Evolutionary conservation across 805 yeast genomes (phyloP), one percentile per base, ranked within the genome.

Genomic region (Kodamaea neixiangensis): DNA sequence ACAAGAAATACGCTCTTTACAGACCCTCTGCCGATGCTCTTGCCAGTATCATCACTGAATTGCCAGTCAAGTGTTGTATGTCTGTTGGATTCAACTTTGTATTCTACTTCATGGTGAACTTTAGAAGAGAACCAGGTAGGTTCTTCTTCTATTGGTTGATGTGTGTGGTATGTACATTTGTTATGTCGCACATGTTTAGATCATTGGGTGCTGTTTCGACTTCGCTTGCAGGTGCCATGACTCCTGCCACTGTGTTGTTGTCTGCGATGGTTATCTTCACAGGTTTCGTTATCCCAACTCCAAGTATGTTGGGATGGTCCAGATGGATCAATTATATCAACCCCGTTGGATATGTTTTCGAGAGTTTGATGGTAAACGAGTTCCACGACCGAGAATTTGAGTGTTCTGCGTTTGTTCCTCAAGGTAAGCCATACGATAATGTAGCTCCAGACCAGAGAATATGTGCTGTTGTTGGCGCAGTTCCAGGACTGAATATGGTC

Each of bases 21-120:
- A 82, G 78, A 56, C 86, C 87, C 7, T 70, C 82, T 48, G 85
- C 89, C 4, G 85, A 85, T 58, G 86, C 89, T 0, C 58, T 85
- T 40, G 84, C 87, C 0, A 78, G 84, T 2, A 74, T 84, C 50
- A 54, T 83, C n/a, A 74, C 86, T 7, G 86, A 84, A 58, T 55
- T 80, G 2, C 85, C 85, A 1, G 60, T 77, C n/a, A 82, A 81
- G 58, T 7, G 79, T 21, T 13, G 68, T 6, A 69, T 75, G 19
- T 70, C 77, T 11, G 52, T 80, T 13, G 67, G 66, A 17, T 82
- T 82, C 67, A 82, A 81, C 59, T 58, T 81, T 47, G 66, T 75
- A 31, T 72, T 71, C 49, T 82, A 82, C 59, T 82, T 80, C 59
- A 67, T 82, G 77, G 81, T 75, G 31, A 71, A 81, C 55, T 77